Evolutionary conservation across 2,329 filamentous ascomycete species (phyloP), one percentile per base, ranked within the genome.

Genomic region (Aspergillus terreus): DNA sequence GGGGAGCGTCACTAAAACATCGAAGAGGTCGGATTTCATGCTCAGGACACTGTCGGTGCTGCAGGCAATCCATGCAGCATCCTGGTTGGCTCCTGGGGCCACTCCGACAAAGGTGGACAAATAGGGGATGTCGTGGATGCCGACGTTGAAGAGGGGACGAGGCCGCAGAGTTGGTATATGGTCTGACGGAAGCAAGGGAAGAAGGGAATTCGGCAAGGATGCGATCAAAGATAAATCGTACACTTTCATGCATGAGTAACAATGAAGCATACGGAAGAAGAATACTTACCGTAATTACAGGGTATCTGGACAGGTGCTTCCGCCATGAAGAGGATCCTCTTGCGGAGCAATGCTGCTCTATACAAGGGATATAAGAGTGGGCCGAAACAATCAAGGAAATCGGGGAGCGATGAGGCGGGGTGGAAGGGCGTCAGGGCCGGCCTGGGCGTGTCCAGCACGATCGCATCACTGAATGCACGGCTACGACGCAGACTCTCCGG

Each of bases 181-280:
- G 23, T 79, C 78, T 0, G 81, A 69, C 17, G 86, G 82, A n/a
- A 96, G 77, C 12, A 86, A 74, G 47, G 91, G 84, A 51, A 81
- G 78, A 41, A 91, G 81, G 27, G 87, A 84, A 35, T 86, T 79
- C 25, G 94, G 91, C 41, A 97, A 86, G 60, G 91, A 95, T 42
- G 92, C 91, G 32, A 99, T 78, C 49, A 97, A 81, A n/a, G 92
- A 96, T 47, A 97, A 82, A 68, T 94, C 85, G 73, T 97, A 99
- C 56, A 97, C 94, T 92, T 57, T 10, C 47, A 12, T 33, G 55
- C 21, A 56, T 62, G 51, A 63, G 71, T 47, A 64, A 50, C 6
- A 43, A 46, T n/a, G 44, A 65, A 48, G 15, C 42, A 38, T 11
- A 9, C 19, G n/a, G 33, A 11, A 41, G 15, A 35, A 41, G 44